A percentile compares a stretch with the other conserved stretches of the same genome.
Evolutionary conservation across 805 yeast genomes (phyloP).

Genomic region (Teunomyces gatunensis): DNA sequence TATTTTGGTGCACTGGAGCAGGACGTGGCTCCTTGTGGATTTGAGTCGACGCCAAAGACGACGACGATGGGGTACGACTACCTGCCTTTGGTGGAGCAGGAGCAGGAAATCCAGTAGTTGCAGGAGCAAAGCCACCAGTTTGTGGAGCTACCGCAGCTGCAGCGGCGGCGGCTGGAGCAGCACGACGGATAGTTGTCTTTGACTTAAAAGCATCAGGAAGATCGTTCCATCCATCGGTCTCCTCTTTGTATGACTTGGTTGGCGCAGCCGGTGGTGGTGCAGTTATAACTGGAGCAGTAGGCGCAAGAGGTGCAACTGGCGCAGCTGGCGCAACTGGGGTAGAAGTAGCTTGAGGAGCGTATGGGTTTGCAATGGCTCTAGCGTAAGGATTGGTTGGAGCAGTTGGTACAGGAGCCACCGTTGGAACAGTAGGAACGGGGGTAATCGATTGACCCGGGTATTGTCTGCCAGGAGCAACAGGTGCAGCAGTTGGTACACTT

Average conservation of each 20-base stretch:
- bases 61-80: constrained; percentile 23
- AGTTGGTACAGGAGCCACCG: background rate
- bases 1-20: constrained; percentile 21
- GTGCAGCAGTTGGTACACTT: constrained; percentile 22
- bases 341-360: constrained; percentile 23
- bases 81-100: constrained; percentile 26
- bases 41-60: constrained; percentile 13
- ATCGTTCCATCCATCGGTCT: constrained; percentile 72
- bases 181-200: constrained; percentile 39
- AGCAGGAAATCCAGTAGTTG: background rate
- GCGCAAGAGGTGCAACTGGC: constrained; percentile 2
- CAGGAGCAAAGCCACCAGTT: constrained; percentile 8
- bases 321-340: constrained; percentile 20
- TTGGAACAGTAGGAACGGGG: constrained; percentile 1
- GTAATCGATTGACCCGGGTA: constrained; percentile 3
- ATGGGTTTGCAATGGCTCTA: constrained; percentile 22
- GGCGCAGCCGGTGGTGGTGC: constrained; percentile 27
- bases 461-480: constrained; percentile 5
- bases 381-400: constrained; percentile 28
- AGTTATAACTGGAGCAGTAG: constrained; percentile 14
- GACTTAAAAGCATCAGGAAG: constrained; percentile 54
- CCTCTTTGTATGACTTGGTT: constrained; percentile 33
- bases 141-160: constrained; percentile 6
- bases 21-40: constrained; percentile 16
- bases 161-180: constrained; percentile 44